Evolutionary conservation across 352 stramenopile genomes (phyloP).

Genomic region (Globisporangium middletonii): DNA sequence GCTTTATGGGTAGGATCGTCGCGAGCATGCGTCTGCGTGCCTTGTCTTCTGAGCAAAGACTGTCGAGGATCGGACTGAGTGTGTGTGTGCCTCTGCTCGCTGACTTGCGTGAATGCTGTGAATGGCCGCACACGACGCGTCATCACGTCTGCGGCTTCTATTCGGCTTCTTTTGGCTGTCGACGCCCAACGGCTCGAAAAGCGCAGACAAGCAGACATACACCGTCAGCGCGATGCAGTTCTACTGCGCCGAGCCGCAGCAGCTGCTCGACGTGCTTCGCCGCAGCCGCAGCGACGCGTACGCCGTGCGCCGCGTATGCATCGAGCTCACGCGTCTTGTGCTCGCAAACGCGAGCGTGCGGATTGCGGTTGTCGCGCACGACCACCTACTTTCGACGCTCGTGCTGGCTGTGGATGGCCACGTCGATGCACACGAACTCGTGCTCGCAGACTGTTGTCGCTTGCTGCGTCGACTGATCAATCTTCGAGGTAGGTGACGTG

Average conservation of each 20-base stretch:
- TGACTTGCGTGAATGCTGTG: too few species aligned
- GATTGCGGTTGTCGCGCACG: constrained; percentile 27
- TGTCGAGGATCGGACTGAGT: too few species aligned
- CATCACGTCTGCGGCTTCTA: too few species aligned
- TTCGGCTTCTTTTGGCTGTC: neutral
- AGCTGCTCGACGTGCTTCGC: constrained; percentile 28
- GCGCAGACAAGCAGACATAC: neutral
- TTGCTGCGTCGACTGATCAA: constrained; percentile 44
- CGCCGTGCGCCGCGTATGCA: constrained; percentile 41
- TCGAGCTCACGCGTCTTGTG: constrained; percentile 45
- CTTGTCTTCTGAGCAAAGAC: too few species aligned
- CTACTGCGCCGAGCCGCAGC: constrained; percentile 34
- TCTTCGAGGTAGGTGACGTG: constrained; percentile 28
- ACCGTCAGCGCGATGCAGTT: constrained; percentile 39
- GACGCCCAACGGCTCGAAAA: neutral
- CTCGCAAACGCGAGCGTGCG: constrained; percentile 23
- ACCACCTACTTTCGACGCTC: constrained; percentile 25
- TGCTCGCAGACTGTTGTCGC: constrained; percentile 33
- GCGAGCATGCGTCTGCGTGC: too few species aligned
- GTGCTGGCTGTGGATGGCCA: constrained; percentile 21
- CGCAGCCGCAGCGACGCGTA: constrained; percentile 29
- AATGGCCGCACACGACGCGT: too few species aligned
- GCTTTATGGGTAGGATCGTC: too few species aligned
- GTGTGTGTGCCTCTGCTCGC: too few species aligned
- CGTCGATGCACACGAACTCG: constrained; percentile 24